A percentile compares a stretch with the other conserved stretches of the same genome.
phyloP scores from a whole-genome alignment of 768 basidiomycete species.

The Russula griseocarnosa region DNA sequence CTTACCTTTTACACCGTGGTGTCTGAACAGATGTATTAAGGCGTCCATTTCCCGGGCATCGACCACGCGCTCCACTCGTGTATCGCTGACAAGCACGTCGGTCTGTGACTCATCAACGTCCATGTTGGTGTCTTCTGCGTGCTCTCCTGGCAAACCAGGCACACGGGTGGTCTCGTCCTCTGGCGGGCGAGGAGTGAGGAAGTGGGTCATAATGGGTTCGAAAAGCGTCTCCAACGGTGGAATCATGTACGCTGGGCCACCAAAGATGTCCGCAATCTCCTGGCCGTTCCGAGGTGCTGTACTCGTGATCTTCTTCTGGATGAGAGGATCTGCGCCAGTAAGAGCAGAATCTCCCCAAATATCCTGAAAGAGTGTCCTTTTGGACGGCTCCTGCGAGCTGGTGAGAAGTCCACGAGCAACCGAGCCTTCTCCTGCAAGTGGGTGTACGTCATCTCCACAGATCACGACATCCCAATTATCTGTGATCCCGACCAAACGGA shows the following conservation, averaged over 20 bases:
- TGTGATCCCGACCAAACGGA: slow-evolving; percentile 69
- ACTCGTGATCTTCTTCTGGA: slow-evolving; percentile 29
- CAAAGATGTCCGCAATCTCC: slow-evolving; percentile 50
- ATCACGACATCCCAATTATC: slow-evolving; percentile 59
- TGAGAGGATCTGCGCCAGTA: slow-evolving; percentile 37
- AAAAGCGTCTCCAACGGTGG: slow-evolving; percentile 73
- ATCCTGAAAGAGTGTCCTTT: slow-evolving; percentile 76
- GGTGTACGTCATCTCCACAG: slow-evolving; percentile 56
- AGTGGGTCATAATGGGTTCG: slow-evolving; percentile 53
- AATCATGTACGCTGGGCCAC: slow-evolving; percentile 69
- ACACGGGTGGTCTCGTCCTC: slow-evolving; percentile 18
- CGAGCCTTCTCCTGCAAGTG: slow-evolving; percentile 43
- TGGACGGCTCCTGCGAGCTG: slow-evolving; percentile 33
- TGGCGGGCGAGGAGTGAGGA: slow-evolving; percentile 38
- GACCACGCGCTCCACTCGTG: slow-evolving; percentile 40
- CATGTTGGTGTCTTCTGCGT: slow-evolving; percentile 36
- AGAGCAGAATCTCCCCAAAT: slow-evolving; percentile 80
- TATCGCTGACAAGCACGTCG: slow-evolving; percentile 22
- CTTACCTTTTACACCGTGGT: slow-evolving; percentile 44
- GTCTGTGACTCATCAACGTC: slow-evolving; percentile 27
- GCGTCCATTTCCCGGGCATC: slow-evolving; percentile 53
- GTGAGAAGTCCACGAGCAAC: slow-evolving; percentile 40
- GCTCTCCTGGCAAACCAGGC: slow-evolving; percentile 29
- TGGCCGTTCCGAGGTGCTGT: slow-evolving; percentile 39
- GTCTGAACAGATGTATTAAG: slow-evolving; percentile 62